Base-by-base conservation (phyloP, 2,329 filamentous ascomycete genomes). In the Trichoderma koningii region DNA sequence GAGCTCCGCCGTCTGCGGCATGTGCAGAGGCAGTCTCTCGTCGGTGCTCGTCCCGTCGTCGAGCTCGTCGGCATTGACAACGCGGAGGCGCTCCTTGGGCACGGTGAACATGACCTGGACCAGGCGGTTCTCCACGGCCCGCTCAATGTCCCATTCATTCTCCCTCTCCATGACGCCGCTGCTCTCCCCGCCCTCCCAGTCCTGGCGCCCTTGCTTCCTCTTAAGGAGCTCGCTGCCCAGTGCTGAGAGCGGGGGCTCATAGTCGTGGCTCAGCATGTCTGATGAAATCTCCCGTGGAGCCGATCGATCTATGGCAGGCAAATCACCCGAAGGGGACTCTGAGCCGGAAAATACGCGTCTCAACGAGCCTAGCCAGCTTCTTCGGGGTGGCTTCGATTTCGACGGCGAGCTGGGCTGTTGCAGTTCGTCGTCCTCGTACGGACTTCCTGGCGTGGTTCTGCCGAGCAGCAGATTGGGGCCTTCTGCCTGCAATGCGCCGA, bases 31-130 rank as follows among this genome's bases (percentile, higher is more conserved):
- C 1, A 68, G 63, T 17, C 68, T 50, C 23, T 74, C 75, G 19
- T 75, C 73, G 17, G 75, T 73, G 6, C 71, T 72, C 9, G 71
- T 66, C 14, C 71, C 72, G 17, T 73, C 72, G 23, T 73, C 72
- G n/a, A 71, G 69, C n/a, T 75, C 74, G 42, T 89, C 89, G 57
- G 86, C 89, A 75, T 98, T 98, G 21, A 97, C 94, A n/a, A 98
- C 93, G 28, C 94, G 81, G 68, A 98, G 78, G 70, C 87, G 87
- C 76, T 94, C 90, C 75, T 89, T 92, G 2, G 95, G 94, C 66
- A 97, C 92, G 0, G 94, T 97, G 76, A 97, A 98, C 86, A 96
- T 95, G 73, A 92, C 85, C 76, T 93, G 90, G 67, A 93, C 90
- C 9, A 91, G 81, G 23, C 89, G 79, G 66, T 85, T 85, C 77